A percentile compares a stretch with the other conserved stretches of the same genome.
phyloP scores from a whole-genome alignment of 139 green algal genomes.

The Gonium pectorale region DNA sequence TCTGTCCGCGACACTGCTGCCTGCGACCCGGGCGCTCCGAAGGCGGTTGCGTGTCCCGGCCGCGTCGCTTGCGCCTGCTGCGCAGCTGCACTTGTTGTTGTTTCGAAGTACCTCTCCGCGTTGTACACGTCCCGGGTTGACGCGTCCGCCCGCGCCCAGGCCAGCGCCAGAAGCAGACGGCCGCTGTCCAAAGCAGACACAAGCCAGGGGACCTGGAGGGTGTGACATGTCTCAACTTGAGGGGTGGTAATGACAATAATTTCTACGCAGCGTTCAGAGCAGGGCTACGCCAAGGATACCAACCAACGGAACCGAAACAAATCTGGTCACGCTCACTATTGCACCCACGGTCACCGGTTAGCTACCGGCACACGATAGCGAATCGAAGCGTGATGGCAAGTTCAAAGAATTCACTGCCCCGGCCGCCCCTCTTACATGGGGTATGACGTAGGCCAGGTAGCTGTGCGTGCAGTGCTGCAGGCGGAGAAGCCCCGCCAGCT shows the following conservation, averaged over 20 bases:
- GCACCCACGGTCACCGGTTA: too few relatives aligned
- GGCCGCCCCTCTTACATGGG: slow-evolving; percentile 3
- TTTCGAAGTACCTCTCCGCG: slow-evolving; percentile 27
- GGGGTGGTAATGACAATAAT: too few relatives aligned
- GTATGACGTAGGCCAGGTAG: slow-evolving; percentile 37
- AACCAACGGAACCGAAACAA: too few relatives aligned
- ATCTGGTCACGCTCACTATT: too few relatives aligned
- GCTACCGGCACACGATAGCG: too few relatives aligned
- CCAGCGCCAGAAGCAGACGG: slow-evolving; percentile 33
- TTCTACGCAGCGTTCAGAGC: too few relatives aligned
- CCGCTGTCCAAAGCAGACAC: neutral
- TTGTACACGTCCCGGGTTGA: slow-evolving; percentile 38
- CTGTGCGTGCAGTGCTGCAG: slow-evolving; percentile 46
- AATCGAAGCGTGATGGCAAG: too few relatives aligned
- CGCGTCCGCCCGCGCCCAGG: slow-evolving; percentile 23
- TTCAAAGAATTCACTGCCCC: too few relatives aligned
- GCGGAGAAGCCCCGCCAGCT: slow-evolving; percentile 25
- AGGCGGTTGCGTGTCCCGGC: too few relatives aligned
- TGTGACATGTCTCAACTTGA: too few relatives aligned
- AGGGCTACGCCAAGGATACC: too few relatives aligned
- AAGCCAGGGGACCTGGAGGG: slow-evolving; percentile 26
- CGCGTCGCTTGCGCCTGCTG: neutral
- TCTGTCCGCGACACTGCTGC: neutral
- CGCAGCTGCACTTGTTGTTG: neutral
- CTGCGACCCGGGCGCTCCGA: too few relatives aligned